Evolutionary conservation across 176 grass and related monocot species (phyloP).

Genomic region (Carex kokanica): DNA sequence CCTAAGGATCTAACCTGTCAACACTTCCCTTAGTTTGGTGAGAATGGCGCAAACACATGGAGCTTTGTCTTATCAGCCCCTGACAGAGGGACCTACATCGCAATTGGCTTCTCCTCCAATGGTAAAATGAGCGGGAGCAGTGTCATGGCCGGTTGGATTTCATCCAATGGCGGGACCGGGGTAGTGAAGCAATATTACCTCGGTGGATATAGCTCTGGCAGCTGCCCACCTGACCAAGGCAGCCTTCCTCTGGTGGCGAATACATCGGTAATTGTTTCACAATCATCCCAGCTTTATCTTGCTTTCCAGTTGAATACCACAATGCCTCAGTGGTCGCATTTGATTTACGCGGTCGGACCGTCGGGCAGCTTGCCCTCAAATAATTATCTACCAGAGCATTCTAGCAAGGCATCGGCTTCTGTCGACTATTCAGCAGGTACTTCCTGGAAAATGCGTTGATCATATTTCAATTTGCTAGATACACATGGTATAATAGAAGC

Average conservation of each 20-base stretch:
- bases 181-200: conserved; percentile 54
- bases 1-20: neutral
- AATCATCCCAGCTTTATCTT: conserved; percentile 50
- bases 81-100: conserved; percentile 46
- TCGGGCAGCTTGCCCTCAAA: conserved; percentile 26
- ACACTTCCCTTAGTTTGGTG: conserved; percentile 36
- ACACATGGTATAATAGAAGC: neutral
- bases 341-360: conserved; percentile 65
- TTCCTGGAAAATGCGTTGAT: neutral
- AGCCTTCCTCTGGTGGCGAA: conserved; percentile 36
- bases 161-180: conserved; percentile 6
- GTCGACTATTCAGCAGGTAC: conserved; percentile 46
- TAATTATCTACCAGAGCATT: conserved; percentile 40
- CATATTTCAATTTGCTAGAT: neutral
- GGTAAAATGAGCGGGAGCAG: conserved; percentile 59
- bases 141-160: conserved; percentile 54
- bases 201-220: conserved; percentile 34
- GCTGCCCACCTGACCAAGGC: conserved; percentile 58
- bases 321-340: conserved; percentile 27
- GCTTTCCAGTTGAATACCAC: conserved; percentile 48
- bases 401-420: conserved; percentile 30
- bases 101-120: conserved; percentile 58
- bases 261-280: conserved; percentile 40
- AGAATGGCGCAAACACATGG: conserved; percentile 40
- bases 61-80: conserved; percentile 69